Base-by-base conservation (phyloP, 2,329 filamentous ascomycete genomes). In the Amauroascus verrucosus region DNA sequence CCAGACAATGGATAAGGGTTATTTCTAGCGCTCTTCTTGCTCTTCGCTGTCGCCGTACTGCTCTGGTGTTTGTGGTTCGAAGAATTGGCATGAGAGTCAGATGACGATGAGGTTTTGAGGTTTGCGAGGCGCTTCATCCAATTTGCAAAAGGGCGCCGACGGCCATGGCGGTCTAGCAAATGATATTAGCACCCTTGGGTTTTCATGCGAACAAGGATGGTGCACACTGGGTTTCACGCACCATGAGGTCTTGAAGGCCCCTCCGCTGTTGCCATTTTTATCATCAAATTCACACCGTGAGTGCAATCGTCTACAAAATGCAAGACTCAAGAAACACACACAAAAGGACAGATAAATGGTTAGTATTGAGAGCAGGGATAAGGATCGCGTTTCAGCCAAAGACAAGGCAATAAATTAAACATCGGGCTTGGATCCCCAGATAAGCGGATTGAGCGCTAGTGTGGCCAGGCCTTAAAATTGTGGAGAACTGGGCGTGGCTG, bases 71-170 rank as follows among this genome's bases (percentile, higher is more conserved):
- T 72, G 58, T 74, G 70, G n/a, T 68, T 66, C 57, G 74, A 70
- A 13, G 69, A 66, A 59, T 66, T 68, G 46, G 64, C 64, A 41
- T 65, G 51, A 7, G 44, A 41, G 20, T 40, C 43, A n/a, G 51
- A 43, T 14, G 79, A 81, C 30, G 83, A 85, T 3, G 83, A 83
- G 53, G 74, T 77, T 70, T 95, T 96, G 71, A 95, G 84, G 67
- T 85, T 91, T 57, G 89, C 84, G 54, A 97, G 80, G 65, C 90
- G 90, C 77, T 90, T 95, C 76, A 98, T 88, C 86, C 91, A 94
- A 61, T 84, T 87, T 45, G 90, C 81, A 67, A 97, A 97, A 22
- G 90, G 91, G 59, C 87, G 83, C 62, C 89, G 84, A 60, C 88
- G 85, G 62, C 79, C 80, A 64, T 83, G 77, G 60, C 82, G 80